Base-by-base conservation (phyloP, 768 basidiomycete genomes). In the Termitomyces sp. region DNA sequence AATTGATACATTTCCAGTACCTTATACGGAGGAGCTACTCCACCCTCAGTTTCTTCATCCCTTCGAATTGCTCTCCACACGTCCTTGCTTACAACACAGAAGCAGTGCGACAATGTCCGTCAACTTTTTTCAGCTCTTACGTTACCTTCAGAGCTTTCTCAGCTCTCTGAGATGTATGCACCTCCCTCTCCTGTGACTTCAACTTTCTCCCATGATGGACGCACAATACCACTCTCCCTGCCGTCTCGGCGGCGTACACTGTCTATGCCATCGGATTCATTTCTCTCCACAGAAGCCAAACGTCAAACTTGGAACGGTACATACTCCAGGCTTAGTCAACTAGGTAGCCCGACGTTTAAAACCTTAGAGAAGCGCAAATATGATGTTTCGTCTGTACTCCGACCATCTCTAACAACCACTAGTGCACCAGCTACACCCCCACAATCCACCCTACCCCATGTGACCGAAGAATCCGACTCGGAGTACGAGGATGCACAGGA, bases 111-210 rank as follows among this genome's bases (percentile, higher is more conserved):
- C 64, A 88, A 88, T 54, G 82, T 93, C 59, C 87, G 91, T 31
- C 84, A 86, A 47, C 79, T 92, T 3, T 79, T 94, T 45, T 79
- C 85, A 7, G 91, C 90, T 13, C 80, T 94, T 43, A 86, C 91
- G 0, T 82, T 80, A 7, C 85, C 88, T 7, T 66, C 78, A 13
- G 85, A 89, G 59, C 73, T 91, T n/a, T 77, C 85, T 10, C 91
- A 89, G 64, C 76, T 94, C 11, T 75, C 88, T 11, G 91, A 91
- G 70, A 94, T 94, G 91, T 94, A 94, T 67, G 89, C 89, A 0
- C 91, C 91, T 5, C 80, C 89, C 0, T 89, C 86, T 0, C 86
- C 88, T 5, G 40, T 55, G 38, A 33, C 33, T 3, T 50, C 53
- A 22, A 49, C 53, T 23, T 60, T 57, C 32, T 50, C 40, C 20